Conservation (phyloP, 768 basidiomycete species). For the Ramaria rubella region DNA sequence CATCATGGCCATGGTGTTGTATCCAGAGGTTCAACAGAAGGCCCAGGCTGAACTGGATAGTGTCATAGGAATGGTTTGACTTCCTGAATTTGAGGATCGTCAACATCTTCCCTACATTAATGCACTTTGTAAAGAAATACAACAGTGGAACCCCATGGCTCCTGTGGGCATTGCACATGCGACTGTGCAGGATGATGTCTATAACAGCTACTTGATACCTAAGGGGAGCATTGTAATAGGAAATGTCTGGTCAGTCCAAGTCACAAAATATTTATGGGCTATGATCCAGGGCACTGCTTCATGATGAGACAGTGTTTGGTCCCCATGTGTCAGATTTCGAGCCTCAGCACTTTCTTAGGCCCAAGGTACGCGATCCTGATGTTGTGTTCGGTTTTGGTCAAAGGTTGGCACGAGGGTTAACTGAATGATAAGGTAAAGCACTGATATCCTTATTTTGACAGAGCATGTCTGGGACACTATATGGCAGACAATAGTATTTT, state of each 20-base stretch:
- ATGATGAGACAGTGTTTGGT: constrained; percentile 26
- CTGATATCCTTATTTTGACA: constrained; percentile 6
- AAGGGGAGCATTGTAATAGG: constrained; percentile 17
- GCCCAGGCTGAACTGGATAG: constrained; percentile 18
- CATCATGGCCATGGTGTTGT: constrained; percentile 16
- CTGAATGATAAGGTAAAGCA: neutral
- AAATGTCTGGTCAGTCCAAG: constrained; percentile 8
- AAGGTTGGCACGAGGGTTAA: constrained; percentile 2
- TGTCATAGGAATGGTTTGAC: constrained; percentile 16
- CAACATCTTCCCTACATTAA: constrained; percentile 22
- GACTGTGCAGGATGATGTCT: constrained; percentile 24
- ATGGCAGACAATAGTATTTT: constrained; percentile 19
- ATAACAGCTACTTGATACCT: constrained; percentile 27
- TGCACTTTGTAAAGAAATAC: constrained; percentile 20
- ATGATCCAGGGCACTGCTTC: constrained; percentile 17
- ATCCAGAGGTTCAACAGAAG: constrained; percentile 22
- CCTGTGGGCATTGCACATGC: constrained; percentile 22
- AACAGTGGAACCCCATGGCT: constrained; percentile 22
- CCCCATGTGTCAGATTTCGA: constrained; percentile 24
- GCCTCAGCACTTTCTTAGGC: constrained; percentile 26
- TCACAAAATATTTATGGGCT: neutral
- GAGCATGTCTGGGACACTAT: constrained; percentile 33
- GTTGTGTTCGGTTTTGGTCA: constrained; percentile 1
- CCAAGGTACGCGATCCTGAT: constrained; percentile 9
- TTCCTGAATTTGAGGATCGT: constrained; percentile 21